Conservation (phyloP, 306 rosid species). For the Quercus wislizeni region DNA sequence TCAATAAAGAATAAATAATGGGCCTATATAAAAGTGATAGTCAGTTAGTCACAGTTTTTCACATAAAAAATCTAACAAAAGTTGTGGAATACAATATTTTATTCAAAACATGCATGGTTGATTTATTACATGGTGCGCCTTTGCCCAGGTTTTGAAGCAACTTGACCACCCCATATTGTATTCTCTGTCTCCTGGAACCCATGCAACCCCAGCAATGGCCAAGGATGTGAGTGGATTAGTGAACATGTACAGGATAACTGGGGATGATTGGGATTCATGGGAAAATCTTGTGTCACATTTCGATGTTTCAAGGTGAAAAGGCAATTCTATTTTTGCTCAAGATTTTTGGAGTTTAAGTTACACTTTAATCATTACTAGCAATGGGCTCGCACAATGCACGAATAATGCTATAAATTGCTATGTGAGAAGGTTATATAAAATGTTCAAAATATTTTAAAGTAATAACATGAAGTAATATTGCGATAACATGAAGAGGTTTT, state of each 20-base stretch:
- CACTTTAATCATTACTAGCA: neutral
- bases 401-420: too few relatives aligned
- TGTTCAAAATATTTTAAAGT: too few relatives aligned
- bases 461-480: too few relatives aligned
- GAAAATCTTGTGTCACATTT: constrained; percentile 66
- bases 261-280: constrained; percentile 97
- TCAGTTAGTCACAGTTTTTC: too few relatives aligned
- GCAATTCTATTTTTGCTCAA: constrained; percentile 1
- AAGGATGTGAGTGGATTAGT: constrained; percentile 61
- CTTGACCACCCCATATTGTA: constrained; percentile 62
- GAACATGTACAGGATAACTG: constrained; percentile 91
- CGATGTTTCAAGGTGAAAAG: constrained; percentile 62
- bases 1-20: too few relatives aligned
- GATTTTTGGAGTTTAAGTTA: constrained; percentile 7
- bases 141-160: constrained; percentile 59
- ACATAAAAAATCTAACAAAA: too few relatives aligned
- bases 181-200: constrained; percentile 89
- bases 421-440: too few relatives aligned
- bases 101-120: neutral
- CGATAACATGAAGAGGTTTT: too few relatives aligned
- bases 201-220: constrained; percentile 79
- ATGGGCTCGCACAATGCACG: too few relatives aligned
- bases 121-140: constrained; percentile 12
- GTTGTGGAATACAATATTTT: neutral
- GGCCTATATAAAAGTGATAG: too few relatives aligned